Percentiles rank a stretch among this genome's conserved stretches.
Evolutionary conservation across 2,329 filamentous ascomycete species (phyloP).

Genomic region (Calonectria pauciramosa): DNA sequence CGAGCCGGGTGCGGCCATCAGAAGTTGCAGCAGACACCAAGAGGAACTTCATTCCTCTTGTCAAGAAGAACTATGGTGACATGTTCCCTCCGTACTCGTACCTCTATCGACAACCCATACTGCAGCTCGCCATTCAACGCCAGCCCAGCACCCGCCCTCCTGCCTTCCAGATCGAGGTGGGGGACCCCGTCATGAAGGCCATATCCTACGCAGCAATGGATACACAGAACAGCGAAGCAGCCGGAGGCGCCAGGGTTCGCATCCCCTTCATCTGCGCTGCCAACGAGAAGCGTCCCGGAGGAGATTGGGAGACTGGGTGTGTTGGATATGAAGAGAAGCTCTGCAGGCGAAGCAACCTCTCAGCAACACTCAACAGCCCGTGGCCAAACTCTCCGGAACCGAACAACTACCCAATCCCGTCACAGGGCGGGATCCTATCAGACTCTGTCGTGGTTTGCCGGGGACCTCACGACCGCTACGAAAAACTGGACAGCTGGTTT

Average conservation of each 20-base stretch:
- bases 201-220: constrained; percentile 67
- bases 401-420: constrained; percentile 79
- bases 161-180: constrained; percentile 64
- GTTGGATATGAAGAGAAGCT: constrained; percentile 73
- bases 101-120: constrained; percentile 66
- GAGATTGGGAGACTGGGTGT: constrained; percentile 81
- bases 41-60: constrained; percentile 75
- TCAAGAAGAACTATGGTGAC: constrained; percentile 68
- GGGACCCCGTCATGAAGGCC: constrained; percentile 72
- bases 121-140: constrained; percentile 58
- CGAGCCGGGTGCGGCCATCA: constrained; percentile 55
- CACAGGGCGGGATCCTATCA: constrained; percentile 78
- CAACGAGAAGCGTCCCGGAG: constrained; percentile 81
- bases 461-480: constrained; percentile 76
- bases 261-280: constrained; percentile 80
- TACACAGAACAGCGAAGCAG: constrained; percentile 51
- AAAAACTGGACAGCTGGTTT: constrained; percentile 67
- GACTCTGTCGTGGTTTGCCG: constrained; percentile 80
- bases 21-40: constrained; percentile 83
- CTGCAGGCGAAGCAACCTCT: constrained; percentile 80
- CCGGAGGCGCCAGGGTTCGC: constrained; percentile 51
- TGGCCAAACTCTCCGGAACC: constrained; percentile 61
- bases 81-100: constrained; percentile 71
- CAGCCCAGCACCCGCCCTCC: constrained; percentile 56
- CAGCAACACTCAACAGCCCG: constrained; percentile 75